Base-by-base conservation (phyloP, 2,329 filamentous ascomycete genomes). In the Alternaria longipes region DNA sequence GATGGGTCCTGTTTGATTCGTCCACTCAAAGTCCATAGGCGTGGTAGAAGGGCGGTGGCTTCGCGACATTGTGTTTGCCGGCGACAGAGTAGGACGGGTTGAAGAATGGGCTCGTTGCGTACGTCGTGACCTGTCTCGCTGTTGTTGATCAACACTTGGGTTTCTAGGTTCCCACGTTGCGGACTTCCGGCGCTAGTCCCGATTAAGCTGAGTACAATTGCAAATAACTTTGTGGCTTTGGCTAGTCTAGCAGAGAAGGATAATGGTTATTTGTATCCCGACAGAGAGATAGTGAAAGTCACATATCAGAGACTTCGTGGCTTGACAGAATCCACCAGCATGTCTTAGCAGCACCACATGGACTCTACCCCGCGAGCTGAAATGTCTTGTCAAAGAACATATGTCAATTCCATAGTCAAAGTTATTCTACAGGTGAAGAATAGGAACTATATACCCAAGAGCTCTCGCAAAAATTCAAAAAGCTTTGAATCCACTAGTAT, bases 11-110 rank as follows among this genome's bases (percentile, higher is more conserved):
- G 72, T 78, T 30, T 77, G 70, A 65, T 84, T 84, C 56, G 83
- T 73, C 68, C 79, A 86, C 68, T 85, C 80, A 73, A 84, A 86
- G 74, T 86, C 84, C 84, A 86, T 86, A 56, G 82, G 83, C 70
- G 73, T 78, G 47, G 80, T 80, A 50, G 82, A 78, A 38, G 73
- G 74, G 53, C 81, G 80, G 46, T 74, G 72, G 34, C 58, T 57
- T 28, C 69, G 68, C 59, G 70, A 69, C 74, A 76, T 76, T 38
- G 22, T 65, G 65, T 50, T 16, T 54, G 49, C 49, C 49, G 9
- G 18, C 49, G 24, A 32, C 3, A 12, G 16, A 18, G 6, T 26
- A 14, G 47, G 44, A 36, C 54, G 2, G 14, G 42, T 45, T 24
- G 50, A 45, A 7, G 26, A 49, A 28, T 14, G 11, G 34, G 38